Evolutionary conservation across 176 grass and related monocot genomes (phyloP), one percentile per base, ranked within the genome.

Genomic region (Juncus effusus): DNA sequence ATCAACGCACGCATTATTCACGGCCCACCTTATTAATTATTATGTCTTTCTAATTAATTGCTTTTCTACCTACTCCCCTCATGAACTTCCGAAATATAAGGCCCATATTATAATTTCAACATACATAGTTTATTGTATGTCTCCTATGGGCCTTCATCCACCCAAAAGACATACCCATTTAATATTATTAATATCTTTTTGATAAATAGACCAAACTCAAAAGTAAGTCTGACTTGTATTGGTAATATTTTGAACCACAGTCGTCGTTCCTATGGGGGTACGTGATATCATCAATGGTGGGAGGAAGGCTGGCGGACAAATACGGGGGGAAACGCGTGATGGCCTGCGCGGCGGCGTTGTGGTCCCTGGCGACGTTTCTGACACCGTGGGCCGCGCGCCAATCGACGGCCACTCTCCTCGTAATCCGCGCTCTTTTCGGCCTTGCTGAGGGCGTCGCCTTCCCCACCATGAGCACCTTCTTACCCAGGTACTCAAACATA

Each of bases 231-330:
- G 1, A 28, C 19, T 28, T 28, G 19, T 28, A 28, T 28, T 28
- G 19, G 19, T 28, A 28, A 28, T 28, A 28, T 28, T 28, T 28
- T 28, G 19, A 28, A 28, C 19, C 67, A 73, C 87, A 96, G 93
- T 96, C 93, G 57, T 96, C 93, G 13, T 96, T 96, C 63, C 62
- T 96, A 16, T 96, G 93, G 93, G 93, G 93, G 39, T 96, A 96
- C 36, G 73, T 91, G 12, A 81, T 89, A 69, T 96, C 93, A 45
- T 96, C 93, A 58, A 76, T 96, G 76, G 93, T 84, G 51, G 93
- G 93, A 67, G 93, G 93, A 84, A 86, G 84, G 42, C 70, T 96
- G 68, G 93, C 88, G 5, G 93, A 96, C 64, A 63, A 78, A 67
- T 96, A 96, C 16, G 93, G 93, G 9, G 93, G 93, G 51, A 96